Conservation (phyloP, 352 stramenopile species). For the Phytophthora idaei region DNA sequence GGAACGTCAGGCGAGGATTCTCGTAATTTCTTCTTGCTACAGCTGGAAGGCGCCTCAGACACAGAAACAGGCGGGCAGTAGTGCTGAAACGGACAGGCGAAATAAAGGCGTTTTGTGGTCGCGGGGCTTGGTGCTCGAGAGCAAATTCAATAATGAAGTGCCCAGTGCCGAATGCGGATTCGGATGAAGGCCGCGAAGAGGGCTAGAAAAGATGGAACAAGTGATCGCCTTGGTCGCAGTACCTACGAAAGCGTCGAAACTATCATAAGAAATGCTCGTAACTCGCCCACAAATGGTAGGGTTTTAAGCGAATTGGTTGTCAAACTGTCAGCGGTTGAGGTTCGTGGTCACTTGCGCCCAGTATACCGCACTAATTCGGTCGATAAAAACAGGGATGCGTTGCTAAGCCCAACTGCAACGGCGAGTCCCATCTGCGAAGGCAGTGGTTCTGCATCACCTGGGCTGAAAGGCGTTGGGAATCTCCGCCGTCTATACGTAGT, state of each 20-base stretch:
- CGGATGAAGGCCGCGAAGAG: conserved; percentile 5
- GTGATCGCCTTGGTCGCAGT: not conserved
- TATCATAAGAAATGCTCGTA: conserved; percentile 24
- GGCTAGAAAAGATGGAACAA: conserved; percentile 10
- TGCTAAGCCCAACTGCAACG: conserved; percentile 37
- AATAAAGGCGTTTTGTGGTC: conserved; percentile 7
- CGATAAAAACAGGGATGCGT: conserved; percentile 32
- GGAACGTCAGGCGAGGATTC: conserved; percentile 22
- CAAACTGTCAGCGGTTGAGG: conserved; percentile 30
- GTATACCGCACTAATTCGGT: conserved; percentile 18
- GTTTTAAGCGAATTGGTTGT: conserved; percentile 25
- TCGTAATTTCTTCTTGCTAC: conserved; percentile 40
- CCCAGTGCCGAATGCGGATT: not conserved
- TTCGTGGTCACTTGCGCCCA: conserved; percentile 16
- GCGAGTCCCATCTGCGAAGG: conserved; percentile 36
- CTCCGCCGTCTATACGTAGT: conserved; percentile 16
- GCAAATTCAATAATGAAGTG: conserved; percentile 67
- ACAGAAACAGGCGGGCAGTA: conserved; percentile 28
- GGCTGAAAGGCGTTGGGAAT: conserved; percentile 18
- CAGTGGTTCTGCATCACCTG: conserved; percentile 5
- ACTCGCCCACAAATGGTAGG: conserved; percentile 20
- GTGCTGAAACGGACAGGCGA: conserved; percentile 32
- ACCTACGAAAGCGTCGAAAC: conserved; percentile 6
- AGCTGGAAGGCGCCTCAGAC: conserved; percentile 28
- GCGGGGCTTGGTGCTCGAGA: conserved; percentile 7